Evolutionary conservation across 2,329 filamentous ascomycete genomes (phyloP).

Genomic region (Diplodia intermedia): DNA sequence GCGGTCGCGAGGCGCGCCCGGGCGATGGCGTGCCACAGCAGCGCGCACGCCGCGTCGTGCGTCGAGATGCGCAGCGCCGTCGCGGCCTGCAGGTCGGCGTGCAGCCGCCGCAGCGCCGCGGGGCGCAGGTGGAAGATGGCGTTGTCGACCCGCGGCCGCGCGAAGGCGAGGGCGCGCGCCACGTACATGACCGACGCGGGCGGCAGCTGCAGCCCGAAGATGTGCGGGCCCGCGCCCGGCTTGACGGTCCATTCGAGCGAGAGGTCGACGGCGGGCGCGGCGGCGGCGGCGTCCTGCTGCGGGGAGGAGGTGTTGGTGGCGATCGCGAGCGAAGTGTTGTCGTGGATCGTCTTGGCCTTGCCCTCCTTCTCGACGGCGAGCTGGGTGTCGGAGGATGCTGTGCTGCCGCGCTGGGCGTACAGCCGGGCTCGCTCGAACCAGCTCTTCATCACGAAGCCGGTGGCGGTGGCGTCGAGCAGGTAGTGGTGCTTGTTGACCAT

Average conservation of each 20-base stretch:
- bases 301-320: not conserved
- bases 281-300: not conserved
- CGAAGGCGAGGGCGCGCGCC: constrained; percentile 12
- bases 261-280: not conserved
- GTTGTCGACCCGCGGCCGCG: constrained; percentile 2
- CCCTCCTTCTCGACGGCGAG: constrained; percentile 10
- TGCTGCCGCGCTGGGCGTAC: not conserved
- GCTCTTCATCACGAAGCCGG: constrained; percentile 15
- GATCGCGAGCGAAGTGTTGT: constrained; percentile 10
- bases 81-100: not conserved
- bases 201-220: constrained; percentile 17
- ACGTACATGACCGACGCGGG: constrained; percentile 14
- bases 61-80: constrained; percentile 3
- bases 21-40: constrained; percentile 5
- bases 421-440: constrained; percentile 7
- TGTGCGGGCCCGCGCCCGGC: constrained; percentile 7
- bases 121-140: constrained; percentile 16
- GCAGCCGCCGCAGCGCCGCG: not conserved
- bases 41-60: constrained; percentile 14
- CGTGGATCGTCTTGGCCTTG: not conserved
- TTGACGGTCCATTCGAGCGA: constrained; percentile 14
- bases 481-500: constrained; percentile 21
- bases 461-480: constrained; percentile 13
- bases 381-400: not conserved
- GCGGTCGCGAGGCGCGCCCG: constrained; percentile 1